phyloP scores from a whole-genome alignment of 192 early-diverging fungal genomes.

The Paraglomus occultum region DNA sequence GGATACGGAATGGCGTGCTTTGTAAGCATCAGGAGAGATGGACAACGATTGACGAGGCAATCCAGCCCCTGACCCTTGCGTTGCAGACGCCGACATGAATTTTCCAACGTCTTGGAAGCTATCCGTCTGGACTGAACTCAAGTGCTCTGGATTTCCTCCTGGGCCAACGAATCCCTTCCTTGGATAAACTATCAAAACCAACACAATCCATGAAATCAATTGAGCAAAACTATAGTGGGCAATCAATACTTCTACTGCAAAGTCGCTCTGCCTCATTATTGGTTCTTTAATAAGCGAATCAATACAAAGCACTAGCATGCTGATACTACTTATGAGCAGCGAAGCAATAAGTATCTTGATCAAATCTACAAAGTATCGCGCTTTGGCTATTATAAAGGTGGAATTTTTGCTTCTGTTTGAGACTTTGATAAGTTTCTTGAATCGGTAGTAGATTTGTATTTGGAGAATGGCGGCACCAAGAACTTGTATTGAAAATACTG shows the following conservation, averaged over 20 bases:
- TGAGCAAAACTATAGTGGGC: conserved; percentile 9
- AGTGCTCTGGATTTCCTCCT: neutral
- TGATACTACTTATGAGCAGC: neutral
- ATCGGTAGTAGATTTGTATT: conserved; percentile 31
- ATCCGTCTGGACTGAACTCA: neutral
- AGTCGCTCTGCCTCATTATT: neutral
- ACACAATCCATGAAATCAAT: conserved; percentile 10
- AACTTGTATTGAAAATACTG: conserved; percentile 27
- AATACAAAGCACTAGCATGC: neutral
- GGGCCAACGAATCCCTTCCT: conserved; percentile 23
- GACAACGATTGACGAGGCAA: no score
- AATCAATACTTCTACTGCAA: conserved; percentile 8
- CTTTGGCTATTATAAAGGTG: conserved; percentile 4
- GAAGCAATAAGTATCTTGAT: conserved; percentile 6
- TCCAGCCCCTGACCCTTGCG: no score
- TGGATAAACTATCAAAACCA: conserved; percentile 25
- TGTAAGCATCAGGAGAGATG: no score
- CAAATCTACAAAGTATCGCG: conserved; percentile 24
- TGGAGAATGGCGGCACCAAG: conserved; percentile 25
- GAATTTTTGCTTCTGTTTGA: neutral
- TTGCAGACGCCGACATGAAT: no score
- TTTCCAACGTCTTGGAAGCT: no score
- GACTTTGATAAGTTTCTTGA: conserved; percentile 24
- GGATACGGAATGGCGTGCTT: no score
- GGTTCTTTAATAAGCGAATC: neutral